Base-by-base conservation (phyloP, 805 yeast genomes). In the Millerago galiae region DNA sequence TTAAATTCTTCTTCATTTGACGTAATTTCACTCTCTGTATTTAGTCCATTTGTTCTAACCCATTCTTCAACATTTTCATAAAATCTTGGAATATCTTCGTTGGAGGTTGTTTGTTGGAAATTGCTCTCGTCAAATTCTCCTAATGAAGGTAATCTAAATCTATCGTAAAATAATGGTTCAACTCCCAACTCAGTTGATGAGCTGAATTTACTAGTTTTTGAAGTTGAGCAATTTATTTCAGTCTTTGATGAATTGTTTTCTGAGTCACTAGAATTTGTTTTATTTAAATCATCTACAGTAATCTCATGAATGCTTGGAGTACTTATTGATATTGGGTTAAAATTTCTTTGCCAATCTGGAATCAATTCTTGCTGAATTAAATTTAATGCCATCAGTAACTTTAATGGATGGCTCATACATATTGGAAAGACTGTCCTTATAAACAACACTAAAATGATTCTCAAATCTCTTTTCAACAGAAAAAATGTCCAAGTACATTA, bases 351-450 rank as follows among this genome's bases (percentile, higher is more conserved):
- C 28, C 28, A 26, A 26, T 26, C 28, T 26, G 28, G 28, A 26
- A 26, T 26, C 38, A 38, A 38, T 44, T 42, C 35, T 21, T 21
- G 24, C 7, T 21, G 24, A 21, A 21, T 21, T 7, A 21, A 21
- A 21, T 21, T 21, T 21, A 21, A 21, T 21, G 24, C 7, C 24
- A 21, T 21, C 7, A 21, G 24, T 21, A 21, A 5, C 24, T 21
- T 21, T 21, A n/a, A n/a, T n/a, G n/a, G n/a, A n/a, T n/a, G n/a
- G n/a, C n/a, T n/a, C n/a, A n/a, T n/a, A n/a, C n/a, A n/a, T n/a
- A n/a, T n/a, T n/a, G n/a, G n/a, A n/a, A n/a, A n/a, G n/a, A n/a
- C n/a, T n/a, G n/a, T n/a, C n/a, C n/a, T n/a, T n/a, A n/a, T n/a
- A n/a, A n/a, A n/a, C n/a, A n/a, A n/a, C n/a, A n/a, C 24, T 7